phyloP scores from a whole-genome alignment of 306 rosid genomes.

The Cicer cuneatum region DNA sequence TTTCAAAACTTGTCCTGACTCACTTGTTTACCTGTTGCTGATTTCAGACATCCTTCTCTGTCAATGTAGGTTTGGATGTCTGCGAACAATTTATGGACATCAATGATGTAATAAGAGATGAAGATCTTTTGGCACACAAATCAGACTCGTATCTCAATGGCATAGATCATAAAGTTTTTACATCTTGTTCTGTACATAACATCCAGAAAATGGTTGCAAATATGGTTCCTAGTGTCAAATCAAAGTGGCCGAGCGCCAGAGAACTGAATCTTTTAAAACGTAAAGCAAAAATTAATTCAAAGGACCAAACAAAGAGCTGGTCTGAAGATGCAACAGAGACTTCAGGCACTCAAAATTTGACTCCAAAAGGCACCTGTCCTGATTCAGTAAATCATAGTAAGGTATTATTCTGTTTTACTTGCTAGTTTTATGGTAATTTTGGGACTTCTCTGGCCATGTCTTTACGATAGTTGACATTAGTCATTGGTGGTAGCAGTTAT shows the following conservation, averaged over 20 bases:
- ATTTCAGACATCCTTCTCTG: constrained; percentile 41
- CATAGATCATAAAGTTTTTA: constrained; percentile 67
- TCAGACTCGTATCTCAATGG: constrained; percentile 67
- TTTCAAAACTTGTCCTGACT: neutral
- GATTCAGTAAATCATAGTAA: constrained; percentile 64
- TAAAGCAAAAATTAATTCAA: constrained; percentile 85
- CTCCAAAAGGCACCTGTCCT: constrained; percentile 58
- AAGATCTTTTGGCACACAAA: constrained; percentile 80
- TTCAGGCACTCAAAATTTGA: constrained; percentile 57
- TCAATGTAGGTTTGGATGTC: constrained; percentile 79
- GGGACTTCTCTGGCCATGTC: constrained; percentile 21
- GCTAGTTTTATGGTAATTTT: constrained; percentile 29
- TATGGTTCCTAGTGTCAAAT: constrained; percentile 86
- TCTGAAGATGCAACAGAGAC: constrained; percentile 82
- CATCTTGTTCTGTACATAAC: constrained; percentile 71
- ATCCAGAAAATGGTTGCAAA: constrained; percentile 87
- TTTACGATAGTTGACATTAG: constrained; percentile 28
- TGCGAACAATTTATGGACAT: constrained; percentile 98
- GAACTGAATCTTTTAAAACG: constrained; percentile 90
- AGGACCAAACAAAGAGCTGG: constrained; percentile 89
- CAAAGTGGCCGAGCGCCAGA: constrained; percentile 95
- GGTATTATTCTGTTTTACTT: constrained; percentile 55
- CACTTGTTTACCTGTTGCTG: constrained; percentile 33
- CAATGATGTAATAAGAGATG: constrained; percentile 94
- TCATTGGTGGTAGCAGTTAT: constrained; percentile 30